A percentile compares a stretch with the other conserved stretches of the same genome.
Conservation (phyloP, 768 basidiomycete genomes). For the Auricularia cornea region DNA sequence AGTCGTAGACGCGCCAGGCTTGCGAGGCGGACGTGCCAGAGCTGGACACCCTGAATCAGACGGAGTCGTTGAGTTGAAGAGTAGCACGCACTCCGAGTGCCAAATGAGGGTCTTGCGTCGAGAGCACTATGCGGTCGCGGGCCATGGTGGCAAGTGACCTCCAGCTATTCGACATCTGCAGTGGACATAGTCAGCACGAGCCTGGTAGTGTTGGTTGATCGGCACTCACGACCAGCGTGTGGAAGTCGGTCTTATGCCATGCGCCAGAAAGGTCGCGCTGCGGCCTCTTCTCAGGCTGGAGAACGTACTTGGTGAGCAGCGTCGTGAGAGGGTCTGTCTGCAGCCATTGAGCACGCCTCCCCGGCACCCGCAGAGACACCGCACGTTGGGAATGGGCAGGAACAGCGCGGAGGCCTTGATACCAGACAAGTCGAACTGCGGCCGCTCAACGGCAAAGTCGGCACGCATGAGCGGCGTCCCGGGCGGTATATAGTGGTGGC, state of each 20-base stretch:
- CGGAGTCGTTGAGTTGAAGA: too few relatives aligned
- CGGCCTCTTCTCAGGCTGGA: constrained; percentile 66
- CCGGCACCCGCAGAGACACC: constrained; percentile 34
- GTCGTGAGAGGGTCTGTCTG: constrained; percentile 80
- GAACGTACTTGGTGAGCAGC: constrained; percentile 75
- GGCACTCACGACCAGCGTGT: constrained; percentile 76
- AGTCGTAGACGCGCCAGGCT: constrained; percentile 72
- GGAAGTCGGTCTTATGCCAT: constrained; percentile 63
- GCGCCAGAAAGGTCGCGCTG: constrained; percentile 65
- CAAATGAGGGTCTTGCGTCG: constrained; percentile 55
- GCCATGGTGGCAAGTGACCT: constrained; percentile 78
- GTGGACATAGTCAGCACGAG: background rate
- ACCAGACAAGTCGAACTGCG: background rate
- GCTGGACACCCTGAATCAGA: too few relatives aligned
- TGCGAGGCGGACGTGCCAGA: constrained; percentile 79
- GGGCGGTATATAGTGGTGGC: background rate
- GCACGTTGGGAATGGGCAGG: constrained; percentile 83
- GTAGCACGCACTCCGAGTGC: too few relatives aligned
- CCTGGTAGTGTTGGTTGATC: background rate
- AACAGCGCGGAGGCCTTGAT: constrained; percentile 53
- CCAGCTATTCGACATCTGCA: constrained; percentile 84
- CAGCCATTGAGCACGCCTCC: constrained; percentile 7
- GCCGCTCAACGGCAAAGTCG: background rate
- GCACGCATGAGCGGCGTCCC: background rate
- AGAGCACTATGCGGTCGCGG: constrained; percentile 63